These are phyloP conservation scores for Lindgomyces ingoldianus DNA, from an alignment of 495 filamentous ascomycete species.

Conservation along the genomic window DNA sequence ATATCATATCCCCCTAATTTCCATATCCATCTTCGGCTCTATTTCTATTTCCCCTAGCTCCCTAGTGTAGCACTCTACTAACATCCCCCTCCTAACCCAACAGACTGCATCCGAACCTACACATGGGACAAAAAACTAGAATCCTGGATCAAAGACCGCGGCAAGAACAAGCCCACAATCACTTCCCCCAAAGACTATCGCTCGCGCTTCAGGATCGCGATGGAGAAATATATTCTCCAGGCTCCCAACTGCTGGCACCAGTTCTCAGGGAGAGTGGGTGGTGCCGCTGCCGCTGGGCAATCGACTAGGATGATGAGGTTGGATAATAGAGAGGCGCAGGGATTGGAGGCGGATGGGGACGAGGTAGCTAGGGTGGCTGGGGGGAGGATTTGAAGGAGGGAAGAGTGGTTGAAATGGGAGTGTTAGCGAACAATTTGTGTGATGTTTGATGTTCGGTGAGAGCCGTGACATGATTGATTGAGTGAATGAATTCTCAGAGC, in stretches of 20 bases:
- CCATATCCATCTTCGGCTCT: no score
- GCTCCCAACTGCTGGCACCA: slow-evolving; percentile 77
- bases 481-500: background rate
- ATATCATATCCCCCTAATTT: background rate
- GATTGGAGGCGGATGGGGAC: slow-evolving; percentile 8
- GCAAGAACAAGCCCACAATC: slow-evolving; percentile 89
- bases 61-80: no score
- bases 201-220: slow-evolving; percentile 90
- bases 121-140: slow-evolving; percentile 99
- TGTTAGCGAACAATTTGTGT: background rate
- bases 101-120: slow-evolving; percentile 94
- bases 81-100: background rate
- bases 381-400: slow-evolving; percentile 9
- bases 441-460: background rate
- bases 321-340: background rate
- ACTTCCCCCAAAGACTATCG: slow-evolving; percentile 98
- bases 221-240: slow-evolving; percentile 85
- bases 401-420: background rate
- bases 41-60: no score
- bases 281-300: background rate
- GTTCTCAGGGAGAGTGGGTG: slow-evolving; percentile 45
- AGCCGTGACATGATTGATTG: background rate
- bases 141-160: slow-evolving; percentile 96
- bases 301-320: background rate
- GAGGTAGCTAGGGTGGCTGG: slow-evolving; percentile 17